Conservation (phyloP, 1,284 basidiomycete genomes). For the Ganoderma sp. region DNA sequence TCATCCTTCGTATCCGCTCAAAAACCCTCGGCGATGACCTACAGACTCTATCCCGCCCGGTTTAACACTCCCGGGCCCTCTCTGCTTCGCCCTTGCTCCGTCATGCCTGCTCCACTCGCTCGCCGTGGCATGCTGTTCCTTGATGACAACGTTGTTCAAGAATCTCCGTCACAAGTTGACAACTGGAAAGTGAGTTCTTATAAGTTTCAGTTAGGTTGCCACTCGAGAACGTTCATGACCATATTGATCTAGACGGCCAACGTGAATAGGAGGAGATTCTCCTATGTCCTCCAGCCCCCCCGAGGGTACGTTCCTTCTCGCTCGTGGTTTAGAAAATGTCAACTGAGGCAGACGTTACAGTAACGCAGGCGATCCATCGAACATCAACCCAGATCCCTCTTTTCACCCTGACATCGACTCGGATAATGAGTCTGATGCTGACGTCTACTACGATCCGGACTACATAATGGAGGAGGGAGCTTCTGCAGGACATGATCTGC, state of each 20-base stretch:
- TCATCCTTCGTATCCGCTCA: too few relatives aligned
- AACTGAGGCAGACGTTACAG: not conserved
- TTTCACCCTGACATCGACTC: not conserved
- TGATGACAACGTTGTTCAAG: too few relatives aligned
- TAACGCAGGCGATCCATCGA: too few relatives aligned
- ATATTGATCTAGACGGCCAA: not conserved
- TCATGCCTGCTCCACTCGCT: too few relatives aligned
- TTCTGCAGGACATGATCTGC: not conserved
- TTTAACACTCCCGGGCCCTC: too few relatives aligned
- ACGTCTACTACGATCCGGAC: not conserved
- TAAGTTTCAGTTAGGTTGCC: not conserved
- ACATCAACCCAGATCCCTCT: too few relatives aligned
- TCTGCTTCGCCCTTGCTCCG: too few relatives aligned
- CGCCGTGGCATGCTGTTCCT: too few relatives aligned
- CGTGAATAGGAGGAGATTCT: not conserved
- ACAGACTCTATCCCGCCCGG: too few relatives aligned
- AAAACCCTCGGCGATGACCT: too few relatives aligned
- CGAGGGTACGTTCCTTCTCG: too few relatives aligned
- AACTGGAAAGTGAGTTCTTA: not conserved
- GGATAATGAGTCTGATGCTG: not conserved
- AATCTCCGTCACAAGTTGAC: not conserved
- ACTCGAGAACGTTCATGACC: not conserved
- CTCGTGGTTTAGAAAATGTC: too few relatives aligned
- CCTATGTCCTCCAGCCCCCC: not conserved
- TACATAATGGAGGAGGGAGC: not conserved